These are phyloP conservation scores for Tulasnella sp. DNA, from an alignment of 768 basidiomycete species.

Conservation along the genomic window DNA sequence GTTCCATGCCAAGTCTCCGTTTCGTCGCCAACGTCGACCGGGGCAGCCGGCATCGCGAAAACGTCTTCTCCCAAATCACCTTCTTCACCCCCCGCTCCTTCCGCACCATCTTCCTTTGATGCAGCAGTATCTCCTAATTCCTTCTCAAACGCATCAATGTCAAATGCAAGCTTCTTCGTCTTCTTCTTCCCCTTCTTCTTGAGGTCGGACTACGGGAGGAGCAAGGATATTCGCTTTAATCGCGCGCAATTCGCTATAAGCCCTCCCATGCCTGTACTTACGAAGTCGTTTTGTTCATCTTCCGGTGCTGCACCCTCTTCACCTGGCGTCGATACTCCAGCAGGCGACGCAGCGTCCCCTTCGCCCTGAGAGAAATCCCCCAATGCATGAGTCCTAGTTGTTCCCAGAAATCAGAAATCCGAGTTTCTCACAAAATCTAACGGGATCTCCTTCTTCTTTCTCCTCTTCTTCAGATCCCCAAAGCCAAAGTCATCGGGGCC, in stretches of 20 bases:
- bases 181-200: conserved; percentile 45
- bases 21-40: conserved; percentile 70
- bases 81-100: conserved; percentile 58
- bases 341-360: background rate
- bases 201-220: conserved; percentile 32
- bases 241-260: background rate
- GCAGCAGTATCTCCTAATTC: conserved; percentile 53
- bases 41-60: conserved; percentile 49
- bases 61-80: conserved; percentile 86
- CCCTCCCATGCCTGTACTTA: background rate
- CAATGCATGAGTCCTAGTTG: background rate
- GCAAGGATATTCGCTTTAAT: background rate
- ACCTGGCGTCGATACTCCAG: conserved; percentile 29
- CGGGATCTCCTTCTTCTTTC: conserved; percentile 89
- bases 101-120: conserved; percentile 45
- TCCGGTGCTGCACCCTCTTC: conserved; percentile 27
- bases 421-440: conserved; percentile 38
- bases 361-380: background rate
- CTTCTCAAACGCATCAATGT: conserved; percentile 92
- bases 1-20: conserved; percentile 76
- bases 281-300: background rate
- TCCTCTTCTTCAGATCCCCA: conserved; percentile 80
- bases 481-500: conserved; percentile 65
- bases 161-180: conserved; percentile 84
- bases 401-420: background rate